Evolutionary conservation across 176 grass and related monocot species (phyloP).

Genomic region (Phoenix dactylifera): DNA sequence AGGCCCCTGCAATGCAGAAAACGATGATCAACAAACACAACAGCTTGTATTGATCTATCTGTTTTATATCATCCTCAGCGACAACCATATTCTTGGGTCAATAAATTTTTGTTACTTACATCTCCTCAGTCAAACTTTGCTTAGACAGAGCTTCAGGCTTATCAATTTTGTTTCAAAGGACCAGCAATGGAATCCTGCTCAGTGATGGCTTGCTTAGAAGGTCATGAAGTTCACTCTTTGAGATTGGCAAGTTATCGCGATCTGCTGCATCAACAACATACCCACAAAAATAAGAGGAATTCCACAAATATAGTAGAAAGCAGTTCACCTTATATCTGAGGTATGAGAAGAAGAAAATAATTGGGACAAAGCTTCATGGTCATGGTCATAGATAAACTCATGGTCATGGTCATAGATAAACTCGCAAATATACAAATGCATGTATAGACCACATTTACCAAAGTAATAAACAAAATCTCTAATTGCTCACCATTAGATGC

Average conservation of each 20-base stretch:
- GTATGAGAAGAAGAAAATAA: no score
- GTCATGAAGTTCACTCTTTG: conserved; percentile 89
- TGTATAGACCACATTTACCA: no score
- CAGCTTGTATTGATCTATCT: no score
- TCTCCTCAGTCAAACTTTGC: conserved; percentile 58
- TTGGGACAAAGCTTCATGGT: no score
- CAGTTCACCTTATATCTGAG: no score
- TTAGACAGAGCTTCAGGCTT: conserved; percentile 75
- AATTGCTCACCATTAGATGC: no score
- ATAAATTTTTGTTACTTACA: conserved; percentile 32
- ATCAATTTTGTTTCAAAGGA: conserved; percentile 89
- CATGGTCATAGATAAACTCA: no score
- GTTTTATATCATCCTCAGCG: no score
- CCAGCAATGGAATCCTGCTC: conserved; percentile 68
- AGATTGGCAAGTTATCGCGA: conserved; percentile 73
- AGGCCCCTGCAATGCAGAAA: conserved; percentile 39
- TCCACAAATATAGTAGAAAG: background rate
- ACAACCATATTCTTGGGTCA: background rate
- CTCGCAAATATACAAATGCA: no score
- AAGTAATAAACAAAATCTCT: no score
- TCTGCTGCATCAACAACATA: conserved; percentile 95
- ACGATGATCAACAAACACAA: background rate
- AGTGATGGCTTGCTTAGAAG: conserved; percentile 87
- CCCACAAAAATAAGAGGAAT: conserved; percentile 32
- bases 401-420: no score